A percentile compares a stretch with the other conserved stretches of the same genome.
phyloP scores from a whole-genome alignment of 371 early-diverging fungal species.

The Rhizopus microsporus region DNA sequence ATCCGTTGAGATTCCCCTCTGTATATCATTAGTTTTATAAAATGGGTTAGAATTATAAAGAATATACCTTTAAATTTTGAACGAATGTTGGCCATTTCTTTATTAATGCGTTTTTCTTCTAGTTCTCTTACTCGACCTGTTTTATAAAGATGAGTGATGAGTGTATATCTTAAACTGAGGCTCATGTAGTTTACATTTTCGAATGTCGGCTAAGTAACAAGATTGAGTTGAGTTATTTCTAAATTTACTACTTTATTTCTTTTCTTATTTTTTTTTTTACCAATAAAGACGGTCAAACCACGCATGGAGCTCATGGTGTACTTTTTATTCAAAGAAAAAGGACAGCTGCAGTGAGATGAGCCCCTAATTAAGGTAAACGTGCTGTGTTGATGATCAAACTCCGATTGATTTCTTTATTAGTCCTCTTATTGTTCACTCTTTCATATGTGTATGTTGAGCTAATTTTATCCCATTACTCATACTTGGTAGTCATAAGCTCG shows the following conservation, averaged over 20 bases:
- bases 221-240: neutral
- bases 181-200: constrained; percentile 65
- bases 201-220: constrained; percentile 80
- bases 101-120: constrained; percentile 97
- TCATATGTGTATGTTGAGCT: no score
- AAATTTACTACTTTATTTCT: neutral
- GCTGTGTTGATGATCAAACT: no score
- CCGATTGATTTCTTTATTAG: no score
- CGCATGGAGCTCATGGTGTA: constrained; percentile 28
- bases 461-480: no score
- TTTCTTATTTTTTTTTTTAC: constrained; percentile 5
- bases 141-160: neutral
- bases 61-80: constrained; percentile 92
- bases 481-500: no score
- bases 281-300: constrained; percentile 30
- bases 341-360: no score
- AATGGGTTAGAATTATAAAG: neutral
- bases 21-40: constrained; percentile 3
- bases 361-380: no score
- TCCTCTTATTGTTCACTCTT: no score
- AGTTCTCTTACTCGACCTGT: constrained; percentile 93
- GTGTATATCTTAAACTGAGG: no score
- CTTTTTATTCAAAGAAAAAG: no score
- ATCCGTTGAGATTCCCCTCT: constrained; percentile 92
- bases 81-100: constrained; percentile 98